Evolutionary conservation across 805 yeast genomes (phyloP).

Genomic region (Wickerhamiella sorbophila): DNA sequence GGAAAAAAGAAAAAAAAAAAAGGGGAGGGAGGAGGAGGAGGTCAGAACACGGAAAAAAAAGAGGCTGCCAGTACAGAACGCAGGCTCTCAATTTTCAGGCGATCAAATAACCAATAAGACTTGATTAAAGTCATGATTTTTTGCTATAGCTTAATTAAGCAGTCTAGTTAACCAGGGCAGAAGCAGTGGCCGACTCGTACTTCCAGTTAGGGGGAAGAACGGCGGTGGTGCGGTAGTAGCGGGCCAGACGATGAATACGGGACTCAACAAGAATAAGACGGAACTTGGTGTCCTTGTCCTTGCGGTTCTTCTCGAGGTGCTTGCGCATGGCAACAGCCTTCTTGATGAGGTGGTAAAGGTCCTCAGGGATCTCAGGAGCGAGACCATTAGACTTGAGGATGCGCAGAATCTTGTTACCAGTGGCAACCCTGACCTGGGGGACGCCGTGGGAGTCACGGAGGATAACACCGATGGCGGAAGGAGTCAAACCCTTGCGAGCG

Average conservation of each 20-base stretch:
- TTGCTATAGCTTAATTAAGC: constrained; percentile 5
- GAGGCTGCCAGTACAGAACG: no score
- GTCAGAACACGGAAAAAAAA: no score
- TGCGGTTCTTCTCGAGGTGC: constrained; percentile 99
- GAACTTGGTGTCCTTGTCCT: constrained; percentile 99
- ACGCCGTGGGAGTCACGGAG: constrained; percentile 99
- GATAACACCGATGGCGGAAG: constrained; percentile 98
- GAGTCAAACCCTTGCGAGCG: constrained; percentile 99
- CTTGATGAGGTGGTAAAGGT: constrained; percentile 96
- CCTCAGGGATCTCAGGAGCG: constrained; percentile 99
- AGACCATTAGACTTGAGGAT: constrained; percentile 98
- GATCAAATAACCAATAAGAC: no score
- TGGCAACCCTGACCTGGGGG: constrained; percentile 89
- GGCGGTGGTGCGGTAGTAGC: constrained; percentile 99
- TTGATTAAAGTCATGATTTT: constrained; percentile 4
- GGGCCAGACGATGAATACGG: constrained; percentile 99
- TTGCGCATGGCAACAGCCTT: constrained; percentile 99
- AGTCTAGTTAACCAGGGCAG: constrained; percentile 92
- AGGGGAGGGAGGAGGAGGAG: no score
- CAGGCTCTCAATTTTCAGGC: no score
- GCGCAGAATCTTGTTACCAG: constrained; percentile 99
- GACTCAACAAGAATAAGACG: constrained; percentile 99
- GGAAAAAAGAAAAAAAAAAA: no score
- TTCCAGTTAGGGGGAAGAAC: constrained; percentile 99
- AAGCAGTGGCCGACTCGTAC: constrained; percentile 99